Conservation (phyloP, 2,329 filamentous ascomycete species). For the Aaosphaeria pasadenensis region DNA sequence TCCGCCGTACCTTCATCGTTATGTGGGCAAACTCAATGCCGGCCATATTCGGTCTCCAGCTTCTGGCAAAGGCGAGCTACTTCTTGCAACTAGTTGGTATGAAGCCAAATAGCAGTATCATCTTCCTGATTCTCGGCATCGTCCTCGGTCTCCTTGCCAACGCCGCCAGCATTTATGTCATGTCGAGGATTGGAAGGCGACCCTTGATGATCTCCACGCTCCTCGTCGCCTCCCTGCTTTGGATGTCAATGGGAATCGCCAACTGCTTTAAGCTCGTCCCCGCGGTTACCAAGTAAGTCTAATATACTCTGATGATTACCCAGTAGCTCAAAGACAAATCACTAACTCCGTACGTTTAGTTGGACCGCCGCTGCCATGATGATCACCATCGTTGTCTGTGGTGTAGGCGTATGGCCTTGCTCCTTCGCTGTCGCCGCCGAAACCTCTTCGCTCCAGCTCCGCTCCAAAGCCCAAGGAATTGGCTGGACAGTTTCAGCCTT, state of each 20-base stretch:
- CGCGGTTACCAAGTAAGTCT: conserved; percentile 3
- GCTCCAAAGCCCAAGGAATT: conserved; percentile 45
- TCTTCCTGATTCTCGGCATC: conserved; percentile 48
- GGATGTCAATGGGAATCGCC: conserved; percentile 48
- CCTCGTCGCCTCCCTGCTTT: conserved; percentile 33
- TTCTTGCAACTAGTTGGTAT: conserved; percentile 34
- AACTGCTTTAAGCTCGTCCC: conserved; percentile 42
- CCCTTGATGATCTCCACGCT: conserved; percentile 39
- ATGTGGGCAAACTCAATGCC: conserved; percentile 31
- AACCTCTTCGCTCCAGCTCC: conserved; percentile 43
- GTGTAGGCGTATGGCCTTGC: conserved; percentile 45
- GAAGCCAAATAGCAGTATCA: conserved; percentile 29
- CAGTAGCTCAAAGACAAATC: background rate
- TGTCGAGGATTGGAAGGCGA: conserved; percentile 42
- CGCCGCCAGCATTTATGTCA: conserved; percentile 43
- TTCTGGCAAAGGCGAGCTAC: conserved; percentile 34
- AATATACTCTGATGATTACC: conserved; percentile 18
- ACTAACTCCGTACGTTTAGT: conserved; percentile 19
- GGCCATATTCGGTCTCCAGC: conserved; percentile 32
- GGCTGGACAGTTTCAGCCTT: conserved; percentile 44
- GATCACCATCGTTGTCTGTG: conserved; percentile 42
- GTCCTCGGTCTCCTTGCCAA: conserved; percentile 47
- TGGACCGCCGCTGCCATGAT: conserved; percentile 42
- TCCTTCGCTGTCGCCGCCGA: conserved; percentile 45
- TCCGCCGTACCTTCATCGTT: conserved; percentile 37